Percentiles rank a stretch among this genome's conserved stretches.
Evolutionary conservation across 345 rosid species (phyloP).

Genomic region (Salix exigua): DNA sequence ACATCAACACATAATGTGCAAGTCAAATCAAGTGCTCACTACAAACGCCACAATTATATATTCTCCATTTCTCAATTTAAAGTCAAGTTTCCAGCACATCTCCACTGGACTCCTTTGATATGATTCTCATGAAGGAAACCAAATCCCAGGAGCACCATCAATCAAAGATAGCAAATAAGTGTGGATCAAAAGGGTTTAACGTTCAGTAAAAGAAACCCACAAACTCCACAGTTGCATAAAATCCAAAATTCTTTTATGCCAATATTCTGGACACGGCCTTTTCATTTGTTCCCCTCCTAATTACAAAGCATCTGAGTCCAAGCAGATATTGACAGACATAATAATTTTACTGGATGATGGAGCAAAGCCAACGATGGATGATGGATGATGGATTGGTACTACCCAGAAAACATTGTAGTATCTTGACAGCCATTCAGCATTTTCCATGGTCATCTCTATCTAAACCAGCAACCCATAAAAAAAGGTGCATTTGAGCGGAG

Average conservation of each 20-base stretch:
- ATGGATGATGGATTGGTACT: neutral
- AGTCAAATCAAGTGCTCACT: neutral
- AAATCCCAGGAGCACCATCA: neutral
- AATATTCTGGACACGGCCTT: neutral
- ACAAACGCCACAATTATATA: neutral
- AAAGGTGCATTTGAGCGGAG: neutral
- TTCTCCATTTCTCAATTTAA: neutral
- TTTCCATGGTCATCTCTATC: neutral
- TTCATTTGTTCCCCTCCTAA: neutral
- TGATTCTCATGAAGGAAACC: neutral
- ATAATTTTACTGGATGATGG: too few relatives aligned
- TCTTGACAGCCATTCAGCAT: neutral
- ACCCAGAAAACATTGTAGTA: neutral
- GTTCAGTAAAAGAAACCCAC: neutral
- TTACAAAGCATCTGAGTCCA: neutral
- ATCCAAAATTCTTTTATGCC: neutral
- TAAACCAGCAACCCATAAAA: conserved; percentile 1
- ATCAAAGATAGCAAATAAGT: neutral
- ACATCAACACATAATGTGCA: neutral
- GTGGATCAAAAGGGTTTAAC: neutral
- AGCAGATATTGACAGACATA: neutral
- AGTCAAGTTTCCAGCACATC: neutral
- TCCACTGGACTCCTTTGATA: neutral
- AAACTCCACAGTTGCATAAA: neutral
- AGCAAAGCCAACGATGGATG: neutral